Evolutionary conservation across 495 filamentous ascomycete species (phyloP).

Genomic region (Astrothelium macrocarpum): DNA sequence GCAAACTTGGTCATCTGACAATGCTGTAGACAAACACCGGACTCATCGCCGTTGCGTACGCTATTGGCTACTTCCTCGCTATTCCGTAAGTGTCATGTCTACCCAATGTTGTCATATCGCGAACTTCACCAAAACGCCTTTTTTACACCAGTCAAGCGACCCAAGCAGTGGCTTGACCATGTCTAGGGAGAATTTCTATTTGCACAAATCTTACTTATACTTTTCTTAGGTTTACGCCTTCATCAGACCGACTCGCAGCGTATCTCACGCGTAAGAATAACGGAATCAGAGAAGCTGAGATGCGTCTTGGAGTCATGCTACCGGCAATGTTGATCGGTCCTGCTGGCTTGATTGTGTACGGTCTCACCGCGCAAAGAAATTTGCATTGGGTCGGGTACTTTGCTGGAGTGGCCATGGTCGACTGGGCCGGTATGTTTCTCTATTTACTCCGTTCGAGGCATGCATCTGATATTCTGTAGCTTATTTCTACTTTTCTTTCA

Average conservation of each 20-base stretch:
- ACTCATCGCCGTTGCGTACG: slow-evolving; percentile 18
- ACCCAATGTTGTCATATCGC: background rate
- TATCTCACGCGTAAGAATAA: slow-evolving; percentile 17
- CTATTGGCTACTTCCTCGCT: slow-evolving; percentile 18
- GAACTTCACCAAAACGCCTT: background rate
- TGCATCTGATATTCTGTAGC: background rate
- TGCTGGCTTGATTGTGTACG: slow-evolving; percentile 18
- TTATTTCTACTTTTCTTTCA: slow-evolving; percentile 20
- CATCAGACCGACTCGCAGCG: slow-evolving; percentile 18
- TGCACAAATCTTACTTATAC: background rate
- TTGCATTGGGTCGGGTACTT: slow-evolving; percentile 23
- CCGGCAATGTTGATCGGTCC: slow-evolving; percentile 20
- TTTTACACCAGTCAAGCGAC: no score
- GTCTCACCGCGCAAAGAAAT: slow-evolving; percentile 16
- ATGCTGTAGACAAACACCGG: slow-evolving; percentile 12
- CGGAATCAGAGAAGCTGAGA: slow-evolving; percentile 20
- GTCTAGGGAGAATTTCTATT: no score
- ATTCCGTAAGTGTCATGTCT: slow-evolving; percentile 9
- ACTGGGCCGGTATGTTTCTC: slow-evolving; percentile 18
- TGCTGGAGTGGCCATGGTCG: slow-evolving; percentile 19
- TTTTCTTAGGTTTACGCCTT: slow-evolving; percentile 9
- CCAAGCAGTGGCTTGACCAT: background rate
- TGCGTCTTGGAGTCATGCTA: slow-evolving; percentile 20
- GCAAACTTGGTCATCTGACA: background rate
- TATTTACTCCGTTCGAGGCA: background rate